phyloP scores from a whole-genome alignment of 2,329 filamentous ascomycete genomes.

The Claviceps pazoutovae region DNA sequence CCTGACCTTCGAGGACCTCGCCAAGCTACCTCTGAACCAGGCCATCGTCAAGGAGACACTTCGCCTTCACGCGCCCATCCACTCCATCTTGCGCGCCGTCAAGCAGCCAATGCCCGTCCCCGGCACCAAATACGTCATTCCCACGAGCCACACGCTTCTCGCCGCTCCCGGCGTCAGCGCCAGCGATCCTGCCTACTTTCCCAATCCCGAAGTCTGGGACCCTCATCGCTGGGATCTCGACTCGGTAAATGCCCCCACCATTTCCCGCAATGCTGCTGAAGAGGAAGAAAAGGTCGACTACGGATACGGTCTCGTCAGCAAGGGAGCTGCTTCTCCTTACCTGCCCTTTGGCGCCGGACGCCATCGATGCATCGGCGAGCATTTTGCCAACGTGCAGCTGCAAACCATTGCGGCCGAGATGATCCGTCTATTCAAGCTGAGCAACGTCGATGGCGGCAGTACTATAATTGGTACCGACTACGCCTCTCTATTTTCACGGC shows the following conservation, averaged over 20 bases:
- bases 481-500: slow-evolving; percentile 58
- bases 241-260: slow-evolving; percentile 37
- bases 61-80: slow-evolving; percentile 80
- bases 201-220: slow-evolving; percentile 70
- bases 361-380: slow-evolving; percentile 91
- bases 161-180: slow-evolving; percentile 74
- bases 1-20: slow-evolving; percentile 63
- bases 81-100: slow-evolving; percentile 87
- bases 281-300: slow-evolving; percentile 77
- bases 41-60: slow-evolving; percentile 86
- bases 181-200: slow-evolving; percentile 61
- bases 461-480: slow-evolving; percentile 57
- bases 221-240: slow-evolving; percentile 78
- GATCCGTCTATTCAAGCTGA: slow-evolving; percentile 67
- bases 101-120: slow-evolving; percentile 76
- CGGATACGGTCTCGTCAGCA: slow-evolving; percentile 83
- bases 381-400: slow-evolving; percentile 88
- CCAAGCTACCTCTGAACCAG: slow-evolving; percentile 66
- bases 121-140: slow-evolving; percentile 71
- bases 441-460: slow-evolving; percentile 57
- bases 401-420: slow-evolving; percentile 69
- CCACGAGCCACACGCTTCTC: slow-evolving; percentile 66
- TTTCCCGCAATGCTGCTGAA: slow-evolving; percentile 28
- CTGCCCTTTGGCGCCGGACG: slow-evolving; percentile 87
- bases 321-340: slow-evolving; percentile 80